These are phyloP conservation scores for Arctium minus DNA, from an alignment of 129 eudicot genomes.

Conservation along the genomic window DNA sequence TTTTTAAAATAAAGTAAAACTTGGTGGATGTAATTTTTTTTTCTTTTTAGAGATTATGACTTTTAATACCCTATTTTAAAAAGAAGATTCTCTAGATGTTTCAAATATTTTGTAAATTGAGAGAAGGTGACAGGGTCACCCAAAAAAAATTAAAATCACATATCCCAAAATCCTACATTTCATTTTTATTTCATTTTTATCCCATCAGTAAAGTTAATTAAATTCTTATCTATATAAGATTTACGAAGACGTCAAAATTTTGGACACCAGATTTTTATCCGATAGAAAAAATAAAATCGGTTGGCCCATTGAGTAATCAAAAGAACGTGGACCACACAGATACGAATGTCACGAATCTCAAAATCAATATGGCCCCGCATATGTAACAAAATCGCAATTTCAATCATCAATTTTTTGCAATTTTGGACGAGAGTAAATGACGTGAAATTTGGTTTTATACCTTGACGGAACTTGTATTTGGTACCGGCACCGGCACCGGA, in stretches of 20 bases:
- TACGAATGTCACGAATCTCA: constrained; percentile 8
- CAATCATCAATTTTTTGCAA: neutral
- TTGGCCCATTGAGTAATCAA: constrained; percentile 14
- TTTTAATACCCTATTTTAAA: no score
- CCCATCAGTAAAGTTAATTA: neutral
- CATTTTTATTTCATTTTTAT: neutral
- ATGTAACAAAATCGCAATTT: constrained; percentile 3
- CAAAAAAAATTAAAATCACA: no score
- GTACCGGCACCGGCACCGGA: neutral
- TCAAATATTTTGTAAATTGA: neutral
- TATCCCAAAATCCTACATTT: no score
- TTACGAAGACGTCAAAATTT: no score
- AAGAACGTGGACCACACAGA: constrained; percentile 30
- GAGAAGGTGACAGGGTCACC: neutral
- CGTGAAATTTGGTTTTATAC: constrained; percentile 15
- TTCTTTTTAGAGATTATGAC: no score
- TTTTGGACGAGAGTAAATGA: neutral
- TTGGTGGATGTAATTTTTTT: neutral
- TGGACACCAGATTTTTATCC: neutral
- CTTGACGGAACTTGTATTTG: constrained; percentile 20
- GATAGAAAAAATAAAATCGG: neutral
- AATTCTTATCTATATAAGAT: no score
- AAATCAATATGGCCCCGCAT: constrained; percentile 7
- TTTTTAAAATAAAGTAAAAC: no score
- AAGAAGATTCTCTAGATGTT: no score